These are phyloP conservation scores for Diophrys appendiculata DNA, from an alignment of 73 alveolate species.

Conservation along the genomic window DNA sequence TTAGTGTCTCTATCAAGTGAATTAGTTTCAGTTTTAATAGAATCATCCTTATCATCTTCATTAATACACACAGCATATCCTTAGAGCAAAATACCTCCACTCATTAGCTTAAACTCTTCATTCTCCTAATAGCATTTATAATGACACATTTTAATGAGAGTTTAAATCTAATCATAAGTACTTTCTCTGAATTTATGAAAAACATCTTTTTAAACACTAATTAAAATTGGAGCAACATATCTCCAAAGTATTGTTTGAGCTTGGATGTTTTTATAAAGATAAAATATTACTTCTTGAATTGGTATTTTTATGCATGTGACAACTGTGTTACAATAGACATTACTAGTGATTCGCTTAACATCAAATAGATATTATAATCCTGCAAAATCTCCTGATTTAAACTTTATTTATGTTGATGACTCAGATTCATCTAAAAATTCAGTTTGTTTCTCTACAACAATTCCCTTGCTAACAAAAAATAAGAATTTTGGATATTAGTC, in stretches of 20 bases:
- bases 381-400: neutral
- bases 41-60: neutral
- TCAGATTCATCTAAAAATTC: neutral
- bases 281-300: neutral
- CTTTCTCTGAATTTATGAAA: neutral
- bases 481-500: neutral
- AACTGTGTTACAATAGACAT: neutral
- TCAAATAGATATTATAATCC: neutral
- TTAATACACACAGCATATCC: neutral
- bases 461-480: slow-evolving; percentile 21
- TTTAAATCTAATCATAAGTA: neutral
- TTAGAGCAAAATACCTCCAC: neutral
- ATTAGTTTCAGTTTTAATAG: too few species aligned
- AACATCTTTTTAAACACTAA: neutral
- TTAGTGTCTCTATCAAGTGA: neutral
- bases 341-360: neutral
- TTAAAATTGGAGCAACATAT: neutral
- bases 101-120: neutral
- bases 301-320: neutral
- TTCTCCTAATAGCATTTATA: neutral
- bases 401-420: slow-evolving; percentile 12
- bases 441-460: slow-evolving; percentile 14
- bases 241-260: neutral
- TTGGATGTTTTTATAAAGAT: neutral
- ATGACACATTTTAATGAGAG: neutral